Percentiles rank a stretch among this genome's conserved stretches.
These are phyloP conservation scores for Trichoderma reesei DNA, from an alignment of 495 filamentous ascomycete genomes.

Conservation along the genomic window DNA sequence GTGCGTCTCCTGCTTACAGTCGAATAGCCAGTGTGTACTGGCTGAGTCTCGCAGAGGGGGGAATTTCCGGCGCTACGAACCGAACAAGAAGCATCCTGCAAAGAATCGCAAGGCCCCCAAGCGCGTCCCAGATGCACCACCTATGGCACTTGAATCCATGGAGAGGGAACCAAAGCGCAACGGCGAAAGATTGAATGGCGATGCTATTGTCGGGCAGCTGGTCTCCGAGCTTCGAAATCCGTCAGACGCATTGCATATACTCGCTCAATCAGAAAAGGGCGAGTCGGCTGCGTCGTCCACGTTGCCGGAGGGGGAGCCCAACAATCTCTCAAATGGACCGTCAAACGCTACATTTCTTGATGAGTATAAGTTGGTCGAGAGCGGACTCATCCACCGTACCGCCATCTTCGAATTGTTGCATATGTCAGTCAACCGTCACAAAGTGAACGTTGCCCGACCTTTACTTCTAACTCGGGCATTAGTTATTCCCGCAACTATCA, in stretches of 20 bases:
- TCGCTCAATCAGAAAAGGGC: neutral
- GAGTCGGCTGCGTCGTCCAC: neutral
- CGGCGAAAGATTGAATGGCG: neutral
- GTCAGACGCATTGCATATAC: constrained; percentile 6
- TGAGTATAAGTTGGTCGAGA: neutral
- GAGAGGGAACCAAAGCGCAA: neutral
- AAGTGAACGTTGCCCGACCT: too few relatives aligned
- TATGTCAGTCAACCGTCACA: neutral
- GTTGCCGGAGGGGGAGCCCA: neutral
- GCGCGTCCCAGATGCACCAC: neutral
- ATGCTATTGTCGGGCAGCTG: neutral
- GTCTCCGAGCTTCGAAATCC: constrained; percentile 4
- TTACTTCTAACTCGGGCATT: too few relatives aligned
- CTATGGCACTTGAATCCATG: neutral
- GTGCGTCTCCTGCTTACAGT: neutral
- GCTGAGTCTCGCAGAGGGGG: constrained; percentile 5
- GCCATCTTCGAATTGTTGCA: neutral
- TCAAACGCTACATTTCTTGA: neutral
- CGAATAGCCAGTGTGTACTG: neutral
- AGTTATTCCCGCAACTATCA: constrained; percentile 8
- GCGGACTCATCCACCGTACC: neutral
- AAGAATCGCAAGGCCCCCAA: too few relatives aligned
- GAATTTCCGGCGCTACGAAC: neutral
- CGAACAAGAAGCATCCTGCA: neutral
- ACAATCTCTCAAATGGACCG: neutral